A percentile compares a stretch with the other conserved stretches of the same genome.
Conservation (phyloP, 202 grass and related monocot genomes). For the Zizania palustris region DNA sequence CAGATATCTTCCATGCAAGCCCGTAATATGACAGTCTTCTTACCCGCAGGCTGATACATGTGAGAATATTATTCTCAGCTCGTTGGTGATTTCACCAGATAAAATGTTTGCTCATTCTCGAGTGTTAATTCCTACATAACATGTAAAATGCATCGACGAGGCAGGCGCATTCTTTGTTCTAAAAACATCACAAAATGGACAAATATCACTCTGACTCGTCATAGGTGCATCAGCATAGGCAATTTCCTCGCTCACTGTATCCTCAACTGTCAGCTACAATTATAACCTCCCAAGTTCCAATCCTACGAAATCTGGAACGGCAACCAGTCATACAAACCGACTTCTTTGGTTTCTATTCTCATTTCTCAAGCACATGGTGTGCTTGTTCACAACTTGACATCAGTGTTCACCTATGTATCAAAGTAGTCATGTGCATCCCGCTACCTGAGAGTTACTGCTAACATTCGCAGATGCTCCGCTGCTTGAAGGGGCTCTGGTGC, state of each 20-base stretch:
- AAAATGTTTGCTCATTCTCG: neutral
- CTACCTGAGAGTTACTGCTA: conserved; percentile 11
- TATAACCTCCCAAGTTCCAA: neutral
- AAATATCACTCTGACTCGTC: neutral
- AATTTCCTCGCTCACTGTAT: neutral
- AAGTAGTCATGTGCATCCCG: conserved; percentile 6
- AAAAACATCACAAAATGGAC: neutral
- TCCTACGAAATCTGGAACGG: conserved; percentile 32
- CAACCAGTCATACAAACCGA: neutral
- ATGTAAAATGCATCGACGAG: neutral
- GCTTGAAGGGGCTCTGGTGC: neutral
- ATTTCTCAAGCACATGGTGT: neutral
- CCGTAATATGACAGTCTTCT: neutral
- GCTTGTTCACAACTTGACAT: neutral
- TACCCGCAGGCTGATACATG: neutral
- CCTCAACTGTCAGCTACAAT: too few relatives aligned
- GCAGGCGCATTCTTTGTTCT: neutral
- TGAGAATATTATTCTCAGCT: neutral
- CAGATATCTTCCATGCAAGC: neutral
- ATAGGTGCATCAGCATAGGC: neutral
- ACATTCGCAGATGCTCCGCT: neutral
- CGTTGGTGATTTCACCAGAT: neutral
- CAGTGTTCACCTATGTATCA: neutral
- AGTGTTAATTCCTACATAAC: too few relatives aligned
- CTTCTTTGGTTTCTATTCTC: neutral